These are phyloP conservation scores for Sequoiadendron giganteum DNA, from an alignment of 75 land plant genomes.

Conservation along the genomic window DNA sequence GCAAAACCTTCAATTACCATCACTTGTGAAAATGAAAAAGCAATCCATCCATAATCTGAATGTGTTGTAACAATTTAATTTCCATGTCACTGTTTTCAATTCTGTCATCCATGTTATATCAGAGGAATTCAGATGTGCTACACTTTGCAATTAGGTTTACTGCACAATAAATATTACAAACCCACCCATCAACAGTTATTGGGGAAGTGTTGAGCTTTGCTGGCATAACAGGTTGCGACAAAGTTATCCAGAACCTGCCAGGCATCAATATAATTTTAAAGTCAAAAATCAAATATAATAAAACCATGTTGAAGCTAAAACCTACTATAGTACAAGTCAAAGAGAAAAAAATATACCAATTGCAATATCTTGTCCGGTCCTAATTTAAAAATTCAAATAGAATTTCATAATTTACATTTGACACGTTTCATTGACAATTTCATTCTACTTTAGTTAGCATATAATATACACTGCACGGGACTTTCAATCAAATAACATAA, in stretches of 20 bases:
- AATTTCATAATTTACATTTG: not conserved
- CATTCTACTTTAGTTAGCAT: not conserved
- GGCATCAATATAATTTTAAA: not conserved
- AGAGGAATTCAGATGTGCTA: not conserved
- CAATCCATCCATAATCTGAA: not conserved
- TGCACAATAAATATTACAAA: conserved; percentile 1
- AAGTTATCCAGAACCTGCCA: conserved; percentile 71
- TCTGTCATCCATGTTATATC: not conserved
- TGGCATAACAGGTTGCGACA: conserved; percentile 58
- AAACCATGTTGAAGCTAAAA: not conserved
- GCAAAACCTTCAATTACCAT: too few species aligned
- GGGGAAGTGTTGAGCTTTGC: conserved; percentile 49
- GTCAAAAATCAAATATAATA: not conserved
- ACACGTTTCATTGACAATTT: not conserved
- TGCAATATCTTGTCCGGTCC: not conserved
- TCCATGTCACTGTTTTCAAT: not conserved
- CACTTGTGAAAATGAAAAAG: not conserved
- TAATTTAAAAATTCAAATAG: not conserved
- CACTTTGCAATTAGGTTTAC: not conserved
- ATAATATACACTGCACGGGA: not conserved
- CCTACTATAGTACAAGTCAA: not conserved
- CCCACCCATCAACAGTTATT: conserved; percentile 63
- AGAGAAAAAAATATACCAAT: not conserved
- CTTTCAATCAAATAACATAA: not conserved
- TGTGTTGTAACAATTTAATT: not conserved